phyloP scores from a whole-genome alignment of 768 basidiomycete species.

The Strobilomyces echinocephalus region DNA sequence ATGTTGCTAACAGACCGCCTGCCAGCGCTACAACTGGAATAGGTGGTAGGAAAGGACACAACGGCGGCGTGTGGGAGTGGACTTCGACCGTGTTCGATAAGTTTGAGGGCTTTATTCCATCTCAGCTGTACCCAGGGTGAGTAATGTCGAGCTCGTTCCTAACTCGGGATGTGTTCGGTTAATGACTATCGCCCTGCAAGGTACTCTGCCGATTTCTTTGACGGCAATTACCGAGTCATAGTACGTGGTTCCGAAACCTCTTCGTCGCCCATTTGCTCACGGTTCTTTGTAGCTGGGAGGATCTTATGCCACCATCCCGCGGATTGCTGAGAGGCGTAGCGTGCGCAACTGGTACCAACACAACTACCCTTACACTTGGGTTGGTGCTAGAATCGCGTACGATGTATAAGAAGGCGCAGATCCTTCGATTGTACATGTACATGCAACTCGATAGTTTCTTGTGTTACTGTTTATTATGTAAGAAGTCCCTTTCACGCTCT shows the following conservation, averaged over 20 bases:
- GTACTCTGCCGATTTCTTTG: conserved; percentile 88
- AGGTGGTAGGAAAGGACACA: conserved; percentile 59
- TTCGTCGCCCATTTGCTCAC: not conserved
- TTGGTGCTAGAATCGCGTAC: conserved; percentile 68
- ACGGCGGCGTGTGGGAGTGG: conserved; percentile 99
- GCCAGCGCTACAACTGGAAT: conserved; percentile 65
- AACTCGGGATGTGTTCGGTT: not conserved
- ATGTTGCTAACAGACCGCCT: not conserved
- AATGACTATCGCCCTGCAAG: conserved; percentile 31
- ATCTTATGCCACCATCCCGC: conserved; percentile 81
- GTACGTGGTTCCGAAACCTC: conserved; percentile 43
- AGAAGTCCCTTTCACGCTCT: not conserved
- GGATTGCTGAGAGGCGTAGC: conserved; percentile 68
- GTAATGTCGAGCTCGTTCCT: conserved; percentile 1
- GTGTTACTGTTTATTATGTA: conserved; percentile 10
- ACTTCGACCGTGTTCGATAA: conserved; percentile 74
- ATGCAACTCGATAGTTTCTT: no score
- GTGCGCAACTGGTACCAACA: conserved; percentile 90
- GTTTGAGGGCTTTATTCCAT: conserved; percentile 71
- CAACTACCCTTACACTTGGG: conserved; percentile 88
- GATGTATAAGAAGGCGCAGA: conserved; percentile 30
- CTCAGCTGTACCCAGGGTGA: conserved; percentile 82
- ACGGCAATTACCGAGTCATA: conserved; percentile 79
- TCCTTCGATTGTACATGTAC: not conserved
- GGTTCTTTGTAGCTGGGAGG: conserved; percentile 67